A percentile compares a stretch with the other conserved stretches of the same genome.
Conservation (phyloP, 148 eudicot genomes). For the Cornus kousa region DNA sequence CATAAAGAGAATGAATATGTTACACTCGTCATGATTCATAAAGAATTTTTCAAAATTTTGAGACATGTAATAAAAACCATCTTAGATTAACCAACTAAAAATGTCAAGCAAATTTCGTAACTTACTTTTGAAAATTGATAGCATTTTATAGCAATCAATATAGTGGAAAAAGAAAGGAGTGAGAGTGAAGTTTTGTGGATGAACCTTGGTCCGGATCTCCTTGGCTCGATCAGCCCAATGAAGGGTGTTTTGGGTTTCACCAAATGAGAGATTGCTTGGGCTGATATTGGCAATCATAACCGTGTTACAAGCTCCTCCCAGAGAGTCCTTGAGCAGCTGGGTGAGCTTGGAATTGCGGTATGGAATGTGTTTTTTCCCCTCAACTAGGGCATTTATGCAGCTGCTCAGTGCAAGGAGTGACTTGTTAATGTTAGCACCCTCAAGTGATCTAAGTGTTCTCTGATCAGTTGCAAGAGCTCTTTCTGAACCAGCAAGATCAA, state of each 20-base stretch:
- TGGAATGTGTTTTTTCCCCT: constrained; percentile 91
- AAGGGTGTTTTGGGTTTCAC: constrained; percentile 92
- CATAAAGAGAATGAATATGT: too few relatives aligned
- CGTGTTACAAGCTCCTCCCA: constrained; percentile 87
- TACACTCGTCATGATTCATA: too few relatives aligned
- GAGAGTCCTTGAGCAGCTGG: constrained; percentile 86
- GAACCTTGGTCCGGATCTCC: constrained; percentile 81
- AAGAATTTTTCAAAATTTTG: too few relatives aligned
- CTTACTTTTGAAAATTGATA: too few relatives aligned
- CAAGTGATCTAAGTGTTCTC: constrained; percentile 74
- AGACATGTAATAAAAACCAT: too few relatives aligned
- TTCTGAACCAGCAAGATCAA: constrained; percentile 90
- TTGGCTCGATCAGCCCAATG: constrained; percentile 97
- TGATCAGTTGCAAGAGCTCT: constrained; percentile 89
- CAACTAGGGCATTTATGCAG: constrained; percentile 89
- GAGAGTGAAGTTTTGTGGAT: neutral
- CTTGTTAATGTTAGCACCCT: constrained; percentile 83
- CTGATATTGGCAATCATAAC: constrained; percentile 91
- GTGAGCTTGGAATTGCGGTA: constrained; percentile 91
- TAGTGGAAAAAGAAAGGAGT: neutral
- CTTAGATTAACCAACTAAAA: too few relatives aligned
- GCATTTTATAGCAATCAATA: neutral
- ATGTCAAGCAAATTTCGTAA: too few relatives aligned
- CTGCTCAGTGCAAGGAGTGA: constrained; percentile 92
- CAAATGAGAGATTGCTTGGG: constrained; percentile 71